These are phyloP conservation scores for Spencermartinsiella europaea DNA, from an alignment of 805 yeast species.

Conservation along the genomic window DNA sequence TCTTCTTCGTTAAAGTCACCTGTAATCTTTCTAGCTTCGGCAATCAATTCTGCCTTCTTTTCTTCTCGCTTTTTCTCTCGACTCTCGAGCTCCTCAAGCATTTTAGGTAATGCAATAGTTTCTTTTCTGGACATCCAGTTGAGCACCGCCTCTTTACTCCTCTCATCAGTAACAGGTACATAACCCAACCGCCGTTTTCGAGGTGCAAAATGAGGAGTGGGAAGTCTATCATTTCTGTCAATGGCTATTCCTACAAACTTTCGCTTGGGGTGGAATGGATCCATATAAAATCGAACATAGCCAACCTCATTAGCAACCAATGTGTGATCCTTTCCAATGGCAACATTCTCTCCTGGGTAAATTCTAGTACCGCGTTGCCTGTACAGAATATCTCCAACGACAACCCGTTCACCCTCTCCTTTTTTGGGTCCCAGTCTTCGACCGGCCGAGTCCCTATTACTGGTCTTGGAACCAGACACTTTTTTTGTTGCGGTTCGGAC, in stretches of 20 bases:
- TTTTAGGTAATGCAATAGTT: conserved; percentile 48
- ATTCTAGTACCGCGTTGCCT: conserved; percentile 94
- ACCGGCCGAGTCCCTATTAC: conserved; percentile 92
- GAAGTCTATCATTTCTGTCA: conserved; percentile 55
- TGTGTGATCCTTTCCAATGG: conserved; percentile 90
- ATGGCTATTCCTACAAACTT: conserved; percentile 87
- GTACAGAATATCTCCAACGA: conserved; percentile 80
- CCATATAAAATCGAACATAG: conserved; percentile 80
- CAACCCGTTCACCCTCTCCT: conserved; percentile 70
- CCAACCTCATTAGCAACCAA: conserved; percentile 91
- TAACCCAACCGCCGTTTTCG: conserved; percentile 80
- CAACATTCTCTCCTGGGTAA: conserved; percentile 85
- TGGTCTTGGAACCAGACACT: conserved; percentile 92
- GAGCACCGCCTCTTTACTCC: conserved; percentile 54
- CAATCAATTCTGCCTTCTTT: conserved; percentile 18
- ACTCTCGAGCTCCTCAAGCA: conserved; percentile 37
- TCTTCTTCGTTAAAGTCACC: conserved; percentile 30
- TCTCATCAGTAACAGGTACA: conserved; percentile 45
- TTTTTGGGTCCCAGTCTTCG: conserved; percentile 88
- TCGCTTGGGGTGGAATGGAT: conserved; percentile 94
- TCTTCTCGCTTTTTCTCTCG: conserved; percentile 39
- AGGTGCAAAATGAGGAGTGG: conserved; percentile 90
- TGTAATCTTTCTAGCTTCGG: conserved; percentile 32
- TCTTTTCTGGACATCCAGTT: conserved; percentile 64
- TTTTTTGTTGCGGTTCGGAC: conserved; percentile 90